A percentile compares a stretch with the other conserved stretches of the same genome.
Evolutionary conservation across 2,329 filamentous ascomycete species (phyloP).

Genomic region (Diplodia sapinea): DNA sequence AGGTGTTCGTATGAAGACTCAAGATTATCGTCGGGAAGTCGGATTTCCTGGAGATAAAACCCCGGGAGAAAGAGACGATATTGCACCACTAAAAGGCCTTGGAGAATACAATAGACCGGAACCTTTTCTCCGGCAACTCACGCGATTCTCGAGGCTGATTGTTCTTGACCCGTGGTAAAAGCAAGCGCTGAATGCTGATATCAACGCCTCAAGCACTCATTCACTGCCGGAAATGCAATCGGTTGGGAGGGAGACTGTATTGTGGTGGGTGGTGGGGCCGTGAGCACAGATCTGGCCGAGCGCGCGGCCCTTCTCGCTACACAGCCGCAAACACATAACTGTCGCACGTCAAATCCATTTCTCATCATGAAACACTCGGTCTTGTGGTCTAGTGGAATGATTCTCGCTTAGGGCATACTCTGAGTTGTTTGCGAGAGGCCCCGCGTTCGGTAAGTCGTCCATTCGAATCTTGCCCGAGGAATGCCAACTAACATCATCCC

Average conservation of each 20-base stretch:
- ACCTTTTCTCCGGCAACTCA: not conserved
- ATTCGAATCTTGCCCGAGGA: not conserved
- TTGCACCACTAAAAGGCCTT: not conserved
- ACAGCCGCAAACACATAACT: not conserved
- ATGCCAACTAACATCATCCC: not conserved
- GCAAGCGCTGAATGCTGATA: too few species aligned
- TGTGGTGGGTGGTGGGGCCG: not conserved
- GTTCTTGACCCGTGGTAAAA: too few species aligned
- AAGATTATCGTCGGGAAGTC: not conserved
- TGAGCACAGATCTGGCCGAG: not conserved
- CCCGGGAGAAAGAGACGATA: not conserved
- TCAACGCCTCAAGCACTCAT: too few species aligned
- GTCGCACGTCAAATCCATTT: not conserved
- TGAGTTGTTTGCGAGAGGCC: conserved; percentile 20
- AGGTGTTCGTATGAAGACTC: conserved; percentile 1
- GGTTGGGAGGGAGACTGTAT: not conserved
- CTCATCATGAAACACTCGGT: not conserved
- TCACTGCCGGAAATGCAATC: not conserved
- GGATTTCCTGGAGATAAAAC: not conserved
- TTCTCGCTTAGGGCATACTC: conserved; percentile 21
- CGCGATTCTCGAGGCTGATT: too few species aligned
- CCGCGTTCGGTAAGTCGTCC: conserved; percentile 16
- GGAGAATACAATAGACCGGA: not conserved
- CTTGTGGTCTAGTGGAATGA: conserved; percentile 25
- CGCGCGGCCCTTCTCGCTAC: not conserved